Evolutionary conservation across 2,329 filamentous ascomycete species (phyloP), one percentile per base, ranked within the genome.

Genomic region (Plenodomus biglobosus): DNA sequence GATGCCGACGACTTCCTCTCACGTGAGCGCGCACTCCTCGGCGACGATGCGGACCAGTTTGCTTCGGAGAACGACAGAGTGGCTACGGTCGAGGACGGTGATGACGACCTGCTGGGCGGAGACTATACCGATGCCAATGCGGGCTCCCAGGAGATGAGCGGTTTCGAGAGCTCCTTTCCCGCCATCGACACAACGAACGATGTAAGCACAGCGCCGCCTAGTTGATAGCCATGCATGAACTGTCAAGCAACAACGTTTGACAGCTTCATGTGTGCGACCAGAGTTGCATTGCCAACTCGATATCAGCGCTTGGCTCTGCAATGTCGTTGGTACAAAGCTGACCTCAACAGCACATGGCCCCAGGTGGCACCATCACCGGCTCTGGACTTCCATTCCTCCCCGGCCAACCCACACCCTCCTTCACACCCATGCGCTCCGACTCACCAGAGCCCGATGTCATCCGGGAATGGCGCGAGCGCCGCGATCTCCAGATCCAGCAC

Each of bases 31-130:
- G 94, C 91, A 53, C 75, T 87, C 16, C 84, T 99, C 7, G 94
- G 94, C 58, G 94, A 96, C 56, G 94, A 97, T 73, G 94, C 94
- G 52, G 83, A 91, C 64, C 88, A 92, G 77, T 99, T 99, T 73
- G 81, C 87, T 55, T 88, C 88, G 24, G 81, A 84, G 52, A 85
- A 86, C 66, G 90, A 95, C 72, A 78, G 77, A 69, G 78, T 81
- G 49, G 80, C 81, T 47, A 83, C 83, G 35, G 81, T 80, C 56
- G 85, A 87, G 61, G 78, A 83, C 38, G 75, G 77, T 44, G 84
- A 86, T 55, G 87, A 88, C 58, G 85, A 94, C 66, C 78, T 95
- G 50, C 80, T 92, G 42, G 85, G 83, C 40, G 85, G 79, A 56
- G 80, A 75, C 46, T 73, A 76, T 52, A 64, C 74, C 70, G 59